Conservation (phyloP, 139 green algal genomes). For the Eudorina sp. region DNA sequence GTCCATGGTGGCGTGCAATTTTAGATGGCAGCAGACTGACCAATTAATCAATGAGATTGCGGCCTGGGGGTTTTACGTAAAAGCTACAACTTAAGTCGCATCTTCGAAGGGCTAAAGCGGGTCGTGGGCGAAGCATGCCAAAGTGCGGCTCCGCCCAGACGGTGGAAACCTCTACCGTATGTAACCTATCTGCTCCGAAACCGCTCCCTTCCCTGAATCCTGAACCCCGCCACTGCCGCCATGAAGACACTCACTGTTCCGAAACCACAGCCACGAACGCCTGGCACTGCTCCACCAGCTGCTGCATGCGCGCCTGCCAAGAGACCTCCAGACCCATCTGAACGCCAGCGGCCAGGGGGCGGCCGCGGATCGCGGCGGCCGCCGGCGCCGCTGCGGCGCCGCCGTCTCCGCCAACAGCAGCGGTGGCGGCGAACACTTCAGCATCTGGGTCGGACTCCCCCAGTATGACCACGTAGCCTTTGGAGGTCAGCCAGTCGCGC, state of each 20-base stretch:
- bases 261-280: conserved; percentile 30
- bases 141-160: too few species aligned
- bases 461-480: conserved; percentile 10
- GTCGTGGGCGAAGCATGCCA: too few species aligned
- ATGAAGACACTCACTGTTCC: conserved; percentile 10
- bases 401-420: not conserved
- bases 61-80: too few species aligned
- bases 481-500: conserved; percentile 4
- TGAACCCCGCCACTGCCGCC: not conserved
- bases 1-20: too few species aligned
- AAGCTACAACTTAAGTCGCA: too few species aligned
- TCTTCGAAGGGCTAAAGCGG: too few species aligned
- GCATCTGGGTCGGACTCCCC: not conserved
- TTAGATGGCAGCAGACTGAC: too few species aligned
- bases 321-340: not conserved
- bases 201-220: too few species aligned
- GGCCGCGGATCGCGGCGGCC: not conserved
- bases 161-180: too few species aligned
- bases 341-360: not conserved
- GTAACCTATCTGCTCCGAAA: too few species aligned
- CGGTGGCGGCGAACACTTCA: not conserved
- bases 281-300: conserved; percentile 5
- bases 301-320: conserved; percentile 1
- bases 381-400: not conserved
- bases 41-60: too few species aligned